Conservation (phyloP, 805 yeast genomes). For the Suhomyces faveliae region DNA sequence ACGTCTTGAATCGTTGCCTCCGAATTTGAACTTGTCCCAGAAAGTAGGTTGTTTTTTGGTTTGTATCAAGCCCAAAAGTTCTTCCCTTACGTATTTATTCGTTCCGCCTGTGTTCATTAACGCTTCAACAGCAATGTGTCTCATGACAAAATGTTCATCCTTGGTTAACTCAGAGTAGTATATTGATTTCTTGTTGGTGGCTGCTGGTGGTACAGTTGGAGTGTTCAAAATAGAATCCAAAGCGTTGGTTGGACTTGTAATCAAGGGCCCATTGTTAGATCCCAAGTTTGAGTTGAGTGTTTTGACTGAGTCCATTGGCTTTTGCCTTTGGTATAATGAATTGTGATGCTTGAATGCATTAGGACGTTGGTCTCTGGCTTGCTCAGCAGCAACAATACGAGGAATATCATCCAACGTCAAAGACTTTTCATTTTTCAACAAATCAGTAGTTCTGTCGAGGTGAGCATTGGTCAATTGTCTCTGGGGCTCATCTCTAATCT, state of each 20-base stretch:
- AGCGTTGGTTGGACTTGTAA: slow-evolving; percentile 11
- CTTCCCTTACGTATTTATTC: slow-evolving; percentile 27
- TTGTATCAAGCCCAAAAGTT: slow-evolving; percentile 41
- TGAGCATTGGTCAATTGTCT: slow-evolving; percentile 30
- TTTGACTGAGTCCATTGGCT: slow-evolving; percentile 25
- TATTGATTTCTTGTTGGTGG: slow-evolving; percentile 26
- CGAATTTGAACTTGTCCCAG: slow-evolving; percentile 53
- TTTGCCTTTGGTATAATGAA: slow-evolving; percentile 37
- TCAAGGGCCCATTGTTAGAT: slow-evolving; percentile 5
- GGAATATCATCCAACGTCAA: slow-evolving; percentile 95
- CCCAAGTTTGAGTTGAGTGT: slow-evolving; percentile 13
- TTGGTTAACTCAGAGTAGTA: slow-evolving; percentile 65
- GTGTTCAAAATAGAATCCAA: slow-evolving; percentile 12
- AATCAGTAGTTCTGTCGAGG: slow-evolving; percentile 64
- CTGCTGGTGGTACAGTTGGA: background rate
- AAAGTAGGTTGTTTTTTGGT: slow-evolving; percentile 44
- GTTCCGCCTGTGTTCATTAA: slow-evolving; percentile 31
- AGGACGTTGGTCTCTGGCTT: slow-evolving; percentile 89
- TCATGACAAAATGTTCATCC: slow-evolving; percentile 55
- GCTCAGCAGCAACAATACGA: slow-evolving; percentile 94
- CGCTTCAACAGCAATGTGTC: slow-evolving; percentile 59
- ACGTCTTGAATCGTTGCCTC: slow-evolving; percentile 22
- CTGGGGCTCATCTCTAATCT: slow-evolving; percentile 39
- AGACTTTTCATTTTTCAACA: slow-evolving; percentile 76
- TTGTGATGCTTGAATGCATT: slow-evolving; percentile 86